phyloP scores from a whole-genome alignment of 73 alveolate genomes.

The Effrenium voratum region DNA sequence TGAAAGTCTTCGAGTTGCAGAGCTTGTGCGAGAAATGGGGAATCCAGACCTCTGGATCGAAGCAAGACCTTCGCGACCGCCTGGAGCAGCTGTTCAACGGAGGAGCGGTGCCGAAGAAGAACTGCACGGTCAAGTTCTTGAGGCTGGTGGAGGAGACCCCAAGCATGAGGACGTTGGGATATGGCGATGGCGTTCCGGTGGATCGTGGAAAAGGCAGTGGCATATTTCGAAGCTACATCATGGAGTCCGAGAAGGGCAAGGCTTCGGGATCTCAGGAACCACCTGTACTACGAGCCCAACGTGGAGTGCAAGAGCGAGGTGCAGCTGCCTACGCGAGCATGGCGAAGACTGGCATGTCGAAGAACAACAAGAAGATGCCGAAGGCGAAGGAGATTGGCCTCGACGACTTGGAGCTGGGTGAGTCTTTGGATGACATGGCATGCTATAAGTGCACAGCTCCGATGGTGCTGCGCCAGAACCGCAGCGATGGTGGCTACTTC shows the following conservation, averaged over 20 bases:
- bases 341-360: too few relatives aligned
- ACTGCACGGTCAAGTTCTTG: not conserved
- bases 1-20: not conserved
- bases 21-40: not conserved
- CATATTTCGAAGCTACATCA: not conserved
- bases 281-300: too few relatives aligned
- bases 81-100: not conserved
- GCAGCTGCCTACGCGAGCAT: not conserved
- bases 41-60: not conserved
- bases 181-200: not conserved
- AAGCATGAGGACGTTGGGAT: too few relatives aligned
- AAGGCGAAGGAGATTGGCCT: too few relatives aligned
- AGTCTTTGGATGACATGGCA: not conserved
- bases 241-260: too few relatives aligned
- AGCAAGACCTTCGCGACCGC: not conserved
- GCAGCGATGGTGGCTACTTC: not conserved
- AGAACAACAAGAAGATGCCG: too few relatives aligned
- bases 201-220: too few relatives aligned
- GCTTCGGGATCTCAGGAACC: too few relatives aligned
- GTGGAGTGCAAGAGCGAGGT: too few relatives aligned
- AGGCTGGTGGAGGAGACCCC: not conserved
- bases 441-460: not conserved
- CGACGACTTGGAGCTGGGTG: not conserved
- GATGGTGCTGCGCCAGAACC: not conserved
- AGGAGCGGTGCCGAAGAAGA: not conserved